Percentiles rank a stretch among this genome's conserved stretches.
These are phyloP conservation scores for Aspergillus phoenicis DNA, from an alignment of 2,329 filamentous ascomycete genomes.

Conservation along the genomic window DNA sequence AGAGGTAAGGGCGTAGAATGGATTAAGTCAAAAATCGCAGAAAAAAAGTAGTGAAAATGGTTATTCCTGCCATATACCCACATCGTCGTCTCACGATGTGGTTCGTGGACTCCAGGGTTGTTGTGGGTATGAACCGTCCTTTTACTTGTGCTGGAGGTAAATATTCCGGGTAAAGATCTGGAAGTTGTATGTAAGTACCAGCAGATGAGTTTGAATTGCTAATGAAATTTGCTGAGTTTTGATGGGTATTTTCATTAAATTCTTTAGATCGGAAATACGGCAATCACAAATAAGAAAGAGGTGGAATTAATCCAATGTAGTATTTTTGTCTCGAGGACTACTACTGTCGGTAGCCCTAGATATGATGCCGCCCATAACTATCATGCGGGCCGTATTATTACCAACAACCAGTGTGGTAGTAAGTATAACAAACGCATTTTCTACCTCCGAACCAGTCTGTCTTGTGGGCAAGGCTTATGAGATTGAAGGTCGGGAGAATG, in stretches of 20 bases:
- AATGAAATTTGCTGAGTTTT: neutral
- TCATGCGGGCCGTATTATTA: neutral
- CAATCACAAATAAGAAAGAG: neutral
- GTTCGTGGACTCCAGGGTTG: conserved; percentile 30
- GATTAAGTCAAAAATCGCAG: conserved; percentile 2
- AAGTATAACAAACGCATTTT: neutral
- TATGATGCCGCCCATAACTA: neutral
- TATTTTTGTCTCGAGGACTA: no score
- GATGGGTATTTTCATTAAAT: neutral
- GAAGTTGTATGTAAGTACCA: conserved; percentile 3
- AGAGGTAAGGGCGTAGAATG: conserved; percentile 3
- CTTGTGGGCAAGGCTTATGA: neutral
- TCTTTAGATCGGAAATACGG: neutral
- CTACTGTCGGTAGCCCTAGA: neutral
- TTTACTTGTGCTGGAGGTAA: conserved; percentile 13
- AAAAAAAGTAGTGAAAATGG: conserved; percentile 20
- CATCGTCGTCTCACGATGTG: neutral
- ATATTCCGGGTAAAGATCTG: conserved; percentile 5
- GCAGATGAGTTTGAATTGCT: neutral
- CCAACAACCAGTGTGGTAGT: neutral
- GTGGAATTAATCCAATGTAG: neutral
- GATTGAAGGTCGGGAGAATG: neutral
- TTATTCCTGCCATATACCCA: conserved; percentile 27
- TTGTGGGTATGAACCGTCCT: conserved; percentile 29
- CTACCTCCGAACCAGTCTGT: neutral